A percentile compares a stretch with the other conserved stretches of the same genome.
These are phyloP conservation scores for Chytriomyces sp. DNA, from an alignment of 192 early-diverging fungal genomes.

Conservation along the genomic window DNA sequence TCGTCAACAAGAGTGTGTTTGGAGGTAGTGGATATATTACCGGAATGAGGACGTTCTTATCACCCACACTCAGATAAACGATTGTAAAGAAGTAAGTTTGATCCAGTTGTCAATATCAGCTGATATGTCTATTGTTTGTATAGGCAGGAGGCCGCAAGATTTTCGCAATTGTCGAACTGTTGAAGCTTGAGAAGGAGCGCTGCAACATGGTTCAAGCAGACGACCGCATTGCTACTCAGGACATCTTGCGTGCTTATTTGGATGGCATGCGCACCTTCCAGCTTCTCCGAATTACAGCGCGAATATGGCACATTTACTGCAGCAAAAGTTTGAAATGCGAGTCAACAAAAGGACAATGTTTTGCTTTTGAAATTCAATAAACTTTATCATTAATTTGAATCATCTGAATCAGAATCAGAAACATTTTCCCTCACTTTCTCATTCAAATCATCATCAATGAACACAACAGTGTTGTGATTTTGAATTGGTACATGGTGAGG, in stretches of 20 bases:
- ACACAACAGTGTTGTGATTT: neutral
- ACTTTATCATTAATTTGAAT: neutral
- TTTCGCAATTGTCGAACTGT: neutral
- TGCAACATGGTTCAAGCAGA: neutral
- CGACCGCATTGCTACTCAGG: neutral
- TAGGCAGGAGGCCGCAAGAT: neutral
- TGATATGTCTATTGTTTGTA: too few species aligned
- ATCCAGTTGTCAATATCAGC: too few species aligned
- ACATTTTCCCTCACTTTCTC: neutral
- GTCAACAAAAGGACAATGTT: constrained; percentile 1
- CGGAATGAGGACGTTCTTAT: too few species aligned
- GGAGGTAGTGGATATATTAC: too few species aligned
- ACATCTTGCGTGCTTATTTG: neutral
- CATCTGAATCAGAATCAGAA: neutral
- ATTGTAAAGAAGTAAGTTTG: too few species aligned
- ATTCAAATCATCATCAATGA: neutral
- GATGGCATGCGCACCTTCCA: neutral
- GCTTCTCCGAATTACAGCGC: neutral
- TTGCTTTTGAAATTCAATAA: neutral
- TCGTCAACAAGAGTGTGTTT: too few species aligned
- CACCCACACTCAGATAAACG: too few species aligned
- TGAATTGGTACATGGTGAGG: constrained; percentile 1
- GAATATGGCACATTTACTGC: neutral
- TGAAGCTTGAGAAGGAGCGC: neutral
- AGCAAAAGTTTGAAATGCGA: neutral